Base-by-base conservation (phyloP, 805 yeast genomes). In the Yarrowia divulgata region DNA sequence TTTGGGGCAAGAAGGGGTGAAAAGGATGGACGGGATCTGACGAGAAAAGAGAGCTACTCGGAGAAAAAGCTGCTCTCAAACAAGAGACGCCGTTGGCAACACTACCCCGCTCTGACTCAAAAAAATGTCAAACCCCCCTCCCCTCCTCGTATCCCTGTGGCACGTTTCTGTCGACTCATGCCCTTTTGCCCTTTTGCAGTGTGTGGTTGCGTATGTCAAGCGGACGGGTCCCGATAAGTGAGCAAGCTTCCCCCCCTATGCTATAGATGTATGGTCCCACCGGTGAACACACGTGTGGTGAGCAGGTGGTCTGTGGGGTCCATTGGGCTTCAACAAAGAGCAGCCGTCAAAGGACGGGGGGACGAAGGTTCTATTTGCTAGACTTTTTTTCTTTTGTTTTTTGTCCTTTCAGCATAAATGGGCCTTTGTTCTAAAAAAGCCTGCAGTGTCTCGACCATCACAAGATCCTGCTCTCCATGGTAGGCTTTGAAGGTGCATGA, bases 91-190 rank as follows among this genome's bases (percentile, higher is more conserved):
- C 60, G 35, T 54, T 54, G 34, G 34, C 32, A 52, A 13, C 58
- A 16, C 43, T 52, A 37, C 42, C 60, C 60, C 60, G 14, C 60
- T 23, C 60, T 2, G 60, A 39, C 60, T 39, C 60, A 12, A 54
- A 16, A 23, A 37, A 32, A 4, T 7, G 29, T 19, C 54, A 32
- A 4, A 23, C 4, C 29, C 29, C 2, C 4, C 29, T 23, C 29
- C 29, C 29, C 29, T 23, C 29, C 60, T 54, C 63, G 63, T 57
- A 40, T 57, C 16, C 3, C 29, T 29, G 48, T 57, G 48, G 37
- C 63, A 57, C 42, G 63, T 57, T 48, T 57, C 63, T 40, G 16
- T 16, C 29, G 29, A n/a, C 46, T 57, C 63, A 29, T 40, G 63
- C 10, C 48, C 16, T 10, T 1, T 18, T 9, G 16, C 52, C 35